These are phyloP conservation scores for Vitis hybrid DNA, from an alignment of 177 flowering plant species.

Conservation along the genomic window DNA sequence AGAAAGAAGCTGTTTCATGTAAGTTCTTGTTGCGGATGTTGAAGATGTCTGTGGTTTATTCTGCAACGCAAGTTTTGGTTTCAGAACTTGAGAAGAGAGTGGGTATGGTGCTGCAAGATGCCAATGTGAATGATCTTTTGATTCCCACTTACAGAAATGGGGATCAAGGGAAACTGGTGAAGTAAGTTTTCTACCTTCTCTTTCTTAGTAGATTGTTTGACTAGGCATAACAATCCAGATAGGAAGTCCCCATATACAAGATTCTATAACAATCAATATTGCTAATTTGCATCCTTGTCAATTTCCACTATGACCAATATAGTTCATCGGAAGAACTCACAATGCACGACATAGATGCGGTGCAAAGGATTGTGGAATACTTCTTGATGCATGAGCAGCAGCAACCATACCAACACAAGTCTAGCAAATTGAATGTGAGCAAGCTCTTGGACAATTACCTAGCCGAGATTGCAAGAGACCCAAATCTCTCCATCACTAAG, in stretches of 20 bases:
- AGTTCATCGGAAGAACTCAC: constrained; percentile 46
- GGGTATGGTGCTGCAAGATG: constrained; percentile 69
- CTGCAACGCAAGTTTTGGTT: constrained; percentile 66
- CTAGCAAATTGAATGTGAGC: constrained; percentile 40
- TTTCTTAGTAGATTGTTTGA: not conserved
- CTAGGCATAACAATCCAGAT: not conserved
- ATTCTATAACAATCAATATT: not conserved
- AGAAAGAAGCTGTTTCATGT: constrained; percentile 64
- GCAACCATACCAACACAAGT: constrained; percentile 30
- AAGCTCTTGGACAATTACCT: constrained; percentile 71
- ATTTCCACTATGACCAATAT: constrained; percentile 12
- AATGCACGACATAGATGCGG: constrained; percentile 59
- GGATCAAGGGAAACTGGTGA: constrained; percentile 34
- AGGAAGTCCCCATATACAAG: not conserved
- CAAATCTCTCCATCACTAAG: constrained; percentile 56
- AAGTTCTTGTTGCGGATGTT: constrained; percentile 64
- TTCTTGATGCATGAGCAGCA: constrained; percentile 71
- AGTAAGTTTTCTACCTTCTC: constrained; percentile 30
- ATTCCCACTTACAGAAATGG: constrained; percentile 53
- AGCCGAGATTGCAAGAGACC: constrained; percentile 74
- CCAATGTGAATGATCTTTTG: constrained; percentile 61
- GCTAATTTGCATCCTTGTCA: not conserved
- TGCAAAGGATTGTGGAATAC: constrained; percentile 71
- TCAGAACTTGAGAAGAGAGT: constrained; percentile 78
- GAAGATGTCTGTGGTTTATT: constrained; percentile 61